Base-by-base conservation (phyloP, 148 eudicot species). In the Spergularia marina region DNA sequence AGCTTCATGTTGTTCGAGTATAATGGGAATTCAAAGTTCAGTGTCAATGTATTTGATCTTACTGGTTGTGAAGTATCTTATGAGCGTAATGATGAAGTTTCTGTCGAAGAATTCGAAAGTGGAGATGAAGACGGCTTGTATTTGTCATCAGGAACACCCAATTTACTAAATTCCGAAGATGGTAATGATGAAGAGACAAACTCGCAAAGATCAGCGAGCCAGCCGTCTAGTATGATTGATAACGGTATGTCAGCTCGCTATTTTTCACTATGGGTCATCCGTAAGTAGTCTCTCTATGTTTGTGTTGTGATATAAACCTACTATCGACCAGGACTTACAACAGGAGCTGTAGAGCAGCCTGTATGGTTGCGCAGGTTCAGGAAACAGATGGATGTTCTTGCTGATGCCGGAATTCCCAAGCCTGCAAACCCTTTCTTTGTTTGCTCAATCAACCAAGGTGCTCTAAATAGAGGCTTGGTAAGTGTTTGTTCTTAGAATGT, bases 381-480 rank as follows among this genome's bases (percentile, higher is more conserved):
- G 41, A 23, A n/a, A 30, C 23, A 57, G 49, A 2, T 77, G 34
- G 51, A 51, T 5, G 74, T 10, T 52, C 34, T n/a, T 10, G n/a
- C 14, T 47, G 58, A 58, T 69, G 68, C 59, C 20, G 74, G 74
- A 60, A 59, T 69, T 49, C 12, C 61, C 53, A 15, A 58, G 47
- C 79, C 79, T 2, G 17, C 53, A 21, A 71, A 77, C 44, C 80
- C 80, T 51, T 77, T 61, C 71, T 77, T 70, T 54, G 75, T 71
- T 51, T 53, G 53, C 62, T 17, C 10, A 4, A 40, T 77, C 0
- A 14, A 6, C 9, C 11, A 1, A 30, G 70, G 34, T 23, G 34
- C 25, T 53, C 6, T 30, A 30, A 30, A 30, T 30, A 30, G 36
- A 30, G 36, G 36, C 61, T 39, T 77, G 80, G 80, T 63, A 20